Evolutionary conservation across 2,329 filamentous ascomycete species (phyloP).

Genomic region (Ploettnerulaceae sp.): DNA sequence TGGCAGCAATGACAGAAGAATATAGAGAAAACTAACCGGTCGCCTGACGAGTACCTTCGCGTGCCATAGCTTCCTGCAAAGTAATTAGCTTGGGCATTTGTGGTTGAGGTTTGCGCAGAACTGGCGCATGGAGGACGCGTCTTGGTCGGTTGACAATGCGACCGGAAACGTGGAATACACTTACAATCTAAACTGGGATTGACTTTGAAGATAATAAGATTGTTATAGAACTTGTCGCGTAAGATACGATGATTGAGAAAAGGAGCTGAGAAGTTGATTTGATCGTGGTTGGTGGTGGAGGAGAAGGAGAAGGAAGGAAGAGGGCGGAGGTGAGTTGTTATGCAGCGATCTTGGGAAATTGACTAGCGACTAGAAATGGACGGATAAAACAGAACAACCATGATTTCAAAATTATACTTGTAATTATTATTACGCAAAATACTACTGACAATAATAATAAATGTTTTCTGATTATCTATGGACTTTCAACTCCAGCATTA

Average conservation of each 20-base stretch:
- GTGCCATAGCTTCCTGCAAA: conserved; percentile 30
- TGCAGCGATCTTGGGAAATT: conserved; percentile 18
- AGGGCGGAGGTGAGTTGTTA: conserved; percentile 23
- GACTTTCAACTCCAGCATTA: background rate
- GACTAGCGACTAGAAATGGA: conserved; percentile 16
- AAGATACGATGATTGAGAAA: conserved; percentile 8
- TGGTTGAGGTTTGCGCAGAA: conserved; percentile 22
- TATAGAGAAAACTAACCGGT: conserved; percentile 27
- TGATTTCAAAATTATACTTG: conserved; percentile 12
- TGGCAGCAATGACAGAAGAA: conserved; percentile 11
- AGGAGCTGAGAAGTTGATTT: conserved; percentile 13
- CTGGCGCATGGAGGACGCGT: conserved; percentile 29
- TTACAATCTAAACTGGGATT: conserved; percentile 20
- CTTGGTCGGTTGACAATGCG: conserved; percentile 19
- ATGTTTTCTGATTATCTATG: background rate
- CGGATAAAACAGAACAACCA: conserved; percentile 18
- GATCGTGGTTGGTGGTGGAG: conserved; percentile 21
- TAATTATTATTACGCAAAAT: background rate
- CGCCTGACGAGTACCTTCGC: conserved; percentile 30
- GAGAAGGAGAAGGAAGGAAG: conserved; percentile 15
- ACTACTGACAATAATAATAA: background rate
- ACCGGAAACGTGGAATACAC: conserved; percentile 22
- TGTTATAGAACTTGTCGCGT: conserved; percentile 17
- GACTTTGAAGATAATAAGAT: background rate
- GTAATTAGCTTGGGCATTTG: conserved; percentile 23